Percentiles rank a stretch among this genome's conserved stretches.
Conservation (phyloP, 2,329 filamentous ascomycete species). For the Pseudogymnoascus sp. region DNA sequence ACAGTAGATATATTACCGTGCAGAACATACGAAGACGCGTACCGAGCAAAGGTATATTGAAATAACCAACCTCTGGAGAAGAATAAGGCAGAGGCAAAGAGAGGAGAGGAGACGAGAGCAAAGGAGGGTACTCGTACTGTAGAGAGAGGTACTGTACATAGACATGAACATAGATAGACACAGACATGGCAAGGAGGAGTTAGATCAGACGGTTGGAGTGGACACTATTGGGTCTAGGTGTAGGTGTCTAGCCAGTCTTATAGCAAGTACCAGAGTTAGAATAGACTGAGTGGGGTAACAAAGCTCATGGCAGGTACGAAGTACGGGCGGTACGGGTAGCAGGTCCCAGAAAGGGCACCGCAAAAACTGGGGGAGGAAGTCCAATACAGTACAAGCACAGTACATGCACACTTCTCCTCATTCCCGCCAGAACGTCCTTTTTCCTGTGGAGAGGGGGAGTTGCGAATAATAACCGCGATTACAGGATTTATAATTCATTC, state of each 20-base stretch:
- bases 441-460: too few relatives aligned
- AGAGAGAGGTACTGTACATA: background rate
- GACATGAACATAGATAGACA: too few relatives aligned
- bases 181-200: background rate
- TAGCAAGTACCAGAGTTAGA: background rate
- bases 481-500: too few relatives aligned
- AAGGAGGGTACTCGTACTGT: background rate
- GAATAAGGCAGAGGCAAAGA: too few relatives aligned
- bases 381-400: background rate
- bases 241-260: background rate
- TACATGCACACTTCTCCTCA: too few relatives aligned
- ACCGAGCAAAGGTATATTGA: background rate
- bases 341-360: background rate
- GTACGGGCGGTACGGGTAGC: conserved; percentile 2
- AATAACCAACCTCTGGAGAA: background rate
- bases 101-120: background rate
- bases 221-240: background rate
- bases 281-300: background rate
- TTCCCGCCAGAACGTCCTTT: too few relatives aligned
- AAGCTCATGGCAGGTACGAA: conserved; percentile 3
- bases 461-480: too few relatives aligned
- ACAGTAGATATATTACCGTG: background rate
- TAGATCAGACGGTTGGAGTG: background rate
- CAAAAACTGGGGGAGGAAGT: background rate
- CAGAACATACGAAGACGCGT: background rate